Base-by-base conservation (phyloP, 2,329 filamentous ascomycete species). In the Diaporthe sp. region DNA sequence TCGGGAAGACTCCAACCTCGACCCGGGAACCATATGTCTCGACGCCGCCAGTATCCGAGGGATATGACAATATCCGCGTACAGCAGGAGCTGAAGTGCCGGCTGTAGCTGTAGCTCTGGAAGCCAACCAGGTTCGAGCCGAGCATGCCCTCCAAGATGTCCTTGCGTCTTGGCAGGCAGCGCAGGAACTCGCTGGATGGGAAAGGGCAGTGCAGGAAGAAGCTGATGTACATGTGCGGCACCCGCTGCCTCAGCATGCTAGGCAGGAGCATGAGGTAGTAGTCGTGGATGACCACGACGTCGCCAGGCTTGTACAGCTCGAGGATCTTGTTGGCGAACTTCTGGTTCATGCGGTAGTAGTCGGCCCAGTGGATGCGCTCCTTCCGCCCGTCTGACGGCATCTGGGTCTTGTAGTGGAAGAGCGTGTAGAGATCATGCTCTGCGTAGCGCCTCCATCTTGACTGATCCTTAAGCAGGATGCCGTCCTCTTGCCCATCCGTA, bases 381-480 rank as follows among this genome's bases (percentile, higher is more conserved):
- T 92, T 92, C 79, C 94, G 92, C 49, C 95, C 95, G 83, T 98
- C 94, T 17, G 92, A 94, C 1, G 96, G 95, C 83, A 96, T 95
- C 82, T 98, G 94, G 82, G 97, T 95, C 86, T 98, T 98, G 88
- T 98, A 98, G 85, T 98, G 96, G 83, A 98, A 95, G 13, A 98
- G 90, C 1, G 95, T 95, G 86, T 98, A 98, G 39, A 98, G 88
- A 80, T 98, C 94, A 82, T 96, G 92, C 86, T 98, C 95, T 22
- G 96, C 95, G 84, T 97, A 98, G 55, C 94, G 91, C 78, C 95
- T 91, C 96, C 97, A 98, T 78, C 95, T 90, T 44, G 89, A 88
- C 86, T 98, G 96, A 80, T 98, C 94, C 79, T 93, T 94, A 78
- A 98, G 87, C 51, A 90, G 87, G 71, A 96, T 90, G 53, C 95